phyloP scores from a whole-genome alignment of 495 filamentous ascomycete species.

The Aspergillus homomorphus region DNA sequence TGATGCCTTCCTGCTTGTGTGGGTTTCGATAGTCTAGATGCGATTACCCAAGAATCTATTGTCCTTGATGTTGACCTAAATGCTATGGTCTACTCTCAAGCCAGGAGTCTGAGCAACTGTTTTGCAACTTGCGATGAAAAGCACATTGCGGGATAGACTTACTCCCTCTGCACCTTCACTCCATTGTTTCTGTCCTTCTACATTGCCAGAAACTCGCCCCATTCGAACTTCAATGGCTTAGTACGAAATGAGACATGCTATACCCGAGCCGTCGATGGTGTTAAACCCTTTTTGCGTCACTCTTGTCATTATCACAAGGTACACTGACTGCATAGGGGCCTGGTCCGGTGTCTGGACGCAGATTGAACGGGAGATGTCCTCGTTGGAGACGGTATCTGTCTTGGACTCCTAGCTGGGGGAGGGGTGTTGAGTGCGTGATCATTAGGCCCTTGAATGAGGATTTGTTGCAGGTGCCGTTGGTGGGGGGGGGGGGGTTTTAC shows the following conservation, averaged over 20 bases:
- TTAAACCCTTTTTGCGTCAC: too few species aligned
- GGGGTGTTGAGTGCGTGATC: conserved; percentile 64
- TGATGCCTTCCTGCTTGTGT: too few species aligned
- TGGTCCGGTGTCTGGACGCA: conserved; percentile 62
- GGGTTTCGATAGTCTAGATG: too few species aligned
- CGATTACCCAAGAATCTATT: too few species aligned
- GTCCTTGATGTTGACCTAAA: too few species aligned
- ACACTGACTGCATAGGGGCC: too few species aligned
- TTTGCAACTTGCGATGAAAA: too few species aligned
- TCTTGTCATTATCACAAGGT: too few species aligned
- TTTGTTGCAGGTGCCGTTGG: conserved; percentile 16
- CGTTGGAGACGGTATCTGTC: conserved; percentile 55
- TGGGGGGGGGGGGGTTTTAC: conserved; percentile 21
- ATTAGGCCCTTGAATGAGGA: conserved; percentile 59
- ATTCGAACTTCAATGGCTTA: conserved; percentile 2
- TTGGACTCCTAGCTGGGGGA: conserved; percentile 60
- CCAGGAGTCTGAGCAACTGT: too few species aligned
- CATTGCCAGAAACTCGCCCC: background rate
- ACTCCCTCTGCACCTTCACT: background rate
- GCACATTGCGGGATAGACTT: conserved; percentile 2
- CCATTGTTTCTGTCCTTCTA: background rate
- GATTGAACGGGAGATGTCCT: conserved; percentile 44
- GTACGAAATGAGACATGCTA: background rate
- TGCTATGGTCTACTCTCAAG: too few species aligned
- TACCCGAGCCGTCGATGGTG: too few species aligned